Evolutionary conservation across 495 filamentous ascomycete species (phyloP), one percentile per base, ranked within the genome.

Genomic region (Opeltia flavorubescens): DNA sequence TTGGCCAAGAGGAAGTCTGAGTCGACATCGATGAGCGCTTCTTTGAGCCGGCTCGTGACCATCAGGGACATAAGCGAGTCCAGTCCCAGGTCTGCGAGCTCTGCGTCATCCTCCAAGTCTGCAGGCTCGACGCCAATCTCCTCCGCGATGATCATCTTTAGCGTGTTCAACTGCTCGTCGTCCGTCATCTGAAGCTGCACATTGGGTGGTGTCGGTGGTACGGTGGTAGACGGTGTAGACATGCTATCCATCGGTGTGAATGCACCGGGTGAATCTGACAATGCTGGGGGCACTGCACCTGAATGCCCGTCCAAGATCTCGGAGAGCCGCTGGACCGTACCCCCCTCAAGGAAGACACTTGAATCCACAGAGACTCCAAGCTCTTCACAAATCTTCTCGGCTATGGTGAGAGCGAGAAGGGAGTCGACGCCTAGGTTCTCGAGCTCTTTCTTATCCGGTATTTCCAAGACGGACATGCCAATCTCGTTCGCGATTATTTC

Each of bases 361-460:
- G 48, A 27, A 5, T 50, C 48, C 11, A 47, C 6, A 12, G 50
- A 65, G 43, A 82, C 43, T 20, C 73, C 68, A 34, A 80, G 54
- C 40, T 81, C 71, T 34, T 80, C 76, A 15, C 70, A 66, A 28
- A 79, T 62, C 24, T 70, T 62, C 31, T 70, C 69, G 42, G 60
- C 62, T 35, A 80, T 70, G 1, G 65, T 70, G 24, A 80, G 57
- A 15, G 69, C 66, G 65, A 79, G 69, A 30, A 80, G 62, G 0
- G 74, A 78, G 53, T 81, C 77, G n/a, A 78, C 69, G 26, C 77
- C 77, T 7, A 77, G 59, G 47, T 77, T 73, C 17, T 66, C 55
- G 48, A 79, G 74, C 44, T 64, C 65, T 23, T 70, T 71, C 51
- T 66, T 67, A 40, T 77, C 70, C 0, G 61, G 66, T 27, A 54